phyloP scores from a whole-genome alignment of 805 yeast species.

The Ogataea trehaloabstinens region DNA sequence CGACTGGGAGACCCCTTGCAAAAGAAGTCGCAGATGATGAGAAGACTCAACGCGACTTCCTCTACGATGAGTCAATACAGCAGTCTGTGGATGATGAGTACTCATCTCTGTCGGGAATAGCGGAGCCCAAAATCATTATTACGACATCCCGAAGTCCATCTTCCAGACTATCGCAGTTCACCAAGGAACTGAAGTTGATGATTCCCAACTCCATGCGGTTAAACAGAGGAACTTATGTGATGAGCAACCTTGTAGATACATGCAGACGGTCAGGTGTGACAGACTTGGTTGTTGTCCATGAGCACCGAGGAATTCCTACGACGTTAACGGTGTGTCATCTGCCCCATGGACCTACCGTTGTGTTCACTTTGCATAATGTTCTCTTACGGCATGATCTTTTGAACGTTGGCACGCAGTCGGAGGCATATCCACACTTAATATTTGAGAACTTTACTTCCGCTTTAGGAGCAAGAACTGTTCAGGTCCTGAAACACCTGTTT shows the following conservation, averaged over 20 bases:
- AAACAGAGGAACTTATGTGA: slow-evolving; percentile 89
- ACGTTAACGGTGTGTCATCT: slow-evolving; percentile 89
- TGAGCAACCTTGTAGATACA: slow-evolving; percentile 80
- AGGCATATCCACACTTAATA: slow-evolving; percentile 89
- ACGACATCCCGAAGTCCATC: slow-evolving; percentile 94
- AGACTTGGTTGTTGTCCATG: slow-evolving; percentile 85
- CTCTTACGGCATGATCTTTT: slow-evolving; percentile 89
- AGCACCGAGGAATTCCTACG: slow-evolving; percentile 98
- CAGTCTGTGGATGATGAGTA: slow-evolving; percentile 84
- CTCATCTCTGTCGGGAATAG: slow-evolving; percentile 78
- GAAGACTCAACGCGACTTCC: slow-evolving; percentile 72
- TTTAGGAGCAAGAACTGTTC: slow-evolving; percentile 79
- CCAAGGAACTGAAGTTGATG: slow-evolving; percentile 85
- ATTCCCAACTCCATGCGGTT: slow-evolving; percentile 87
- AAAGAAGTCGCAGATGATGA: slow-evolving; percentile 89
- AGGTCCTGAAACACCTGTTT: slow-evolving; percentile 81
- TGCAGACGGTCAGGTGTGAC: slow-evolving; percentile 76
- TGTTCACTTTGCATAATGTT: slow-evolving; percentile 91
- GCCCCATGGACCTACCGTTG: slow-evolving; percentile 97
- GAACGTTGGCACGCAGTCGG: slow-evolving; percentile 83
- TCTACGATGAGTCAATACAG: slow-evolving; percentile 76
- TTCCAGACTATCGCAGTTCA: slow-evolving; percentile 80
- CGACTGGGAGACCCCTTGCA: slow-evolving; percentile 85
- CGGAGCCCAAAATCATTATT: slow-evolving; percentile 86
- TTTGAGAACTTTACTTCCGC: slow-evolving; percentile 85